These are phyloP conservation scores for Nematocida sp. DNA, from an alignment of 371 early-diverging fungal genomes.

Conservation along the genomic window DNA sequence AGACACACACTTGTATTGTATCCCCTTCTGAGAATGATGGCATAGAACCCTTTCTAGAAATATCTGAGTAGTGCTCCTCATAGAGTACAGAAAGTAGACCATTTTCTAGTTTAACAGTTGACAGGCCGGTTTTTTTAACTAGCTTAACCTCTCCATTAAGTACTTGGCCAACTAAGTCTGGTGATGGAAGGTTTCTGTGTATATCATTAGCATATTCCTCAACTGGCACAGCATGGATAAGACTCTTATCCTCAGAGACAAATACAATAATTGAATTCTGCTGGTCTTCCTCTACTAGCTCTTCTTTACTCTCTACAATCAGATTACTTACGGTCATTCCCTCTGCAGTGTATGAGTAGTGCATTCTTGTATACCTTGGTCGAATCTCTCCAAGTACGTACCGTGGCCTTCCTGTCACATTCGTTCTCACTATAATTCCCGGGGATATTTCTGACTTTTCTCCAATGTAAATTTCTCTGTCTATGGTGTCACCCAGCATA, in stretches of 20 bases:
- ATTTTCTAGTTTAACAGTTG: background rate
- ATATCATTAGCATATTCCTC: slow-evolving; percentile 15
- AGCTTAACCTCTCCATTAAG: background rate
- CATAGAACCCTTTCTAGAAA: background rate
- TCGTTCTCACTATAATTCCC: slow-evolving; percentile 30
- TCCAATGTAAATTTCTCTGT: slow-evolving; percentile 53
- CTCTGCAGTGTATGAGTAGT: slow-evolving; percentile 27
- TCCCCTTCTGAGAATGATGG: slow-evolving; percentile 18
- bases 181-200: background rate
- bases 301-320: slow-evolving; percentile 29
- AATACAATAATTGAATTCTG: slow-evolving; percentile 24
- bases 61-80: slow-evolving; percentile 33
- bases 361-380: slow-evolving; percentile 7
- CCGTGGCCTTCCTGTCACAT: slow-evolving; percentile 30
- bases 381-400: slow-evolving; percentile 17
- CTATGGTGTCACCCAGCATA: slow-evolving; percentile 14
- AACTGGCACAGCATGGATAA: slow-evolving; percentile 21
- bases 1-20: slow-evolving; percentile 19
- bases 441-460: slow-evolving; percentile 20
- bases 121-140: background rate
- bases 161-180: slow-evolving; percentile 1
- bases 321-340: slow-evolving; percentile 15
- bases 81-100: background rate
- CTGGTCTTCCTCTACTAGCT: slow-evolving; percentile 13
- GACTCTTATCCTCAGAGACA: slow-evolving; percentile 38